Base-by-base conservation (phyloP, 768 basidiomycete species). In the Clitopilus passeckerianus region DNA sequence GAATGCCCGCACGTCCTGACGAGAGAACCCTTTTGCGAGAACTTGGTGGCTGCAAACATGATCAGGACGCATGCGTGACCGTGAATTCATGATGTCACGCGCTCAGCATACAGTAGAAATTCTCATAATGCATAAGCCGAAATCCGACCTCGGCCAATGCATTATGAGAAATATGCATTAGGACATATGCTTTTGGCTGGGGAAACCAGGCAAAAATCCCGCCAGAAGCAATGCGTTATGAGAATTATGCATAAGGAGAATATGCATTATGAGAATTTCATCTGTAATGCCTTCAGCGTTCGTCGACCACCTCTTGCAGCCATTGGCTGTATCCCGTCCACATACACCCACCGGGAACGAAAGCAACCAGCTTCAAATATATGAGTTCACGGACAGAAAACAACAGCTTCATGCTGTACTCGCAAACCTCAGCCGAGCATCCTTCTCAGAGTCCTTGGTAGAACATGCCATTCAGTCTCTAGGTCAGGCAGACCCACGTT, bases 211-310 rank as follows among this genome's bases (percentile, higher is more conserved):
- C n/a, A n/a, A n/a, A n/a, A n/a, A n/a, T n/a, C n/a, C n/a, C n/a
- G n/a, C n/a, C n/a, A n/a, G n/a, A n/a, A n/a, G n/a, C n/a, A n/a
- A n/a, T n/a, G n/a, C n/a, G n/a, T n/a, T n/a, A n/a, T n/a, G n/a
- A n/a, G n/a, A n/a, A n/a, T n/a, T n/a, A n/a, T n/a, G n/a, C n/a
- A n/a, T n/a, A n/a, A n/a, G n/a, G n/a, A n/a, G n/a, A n/a, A n/a
- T n/a, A n/a, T n/a, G n/a, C n/a, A n/a, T n/a, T n/a, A n/a, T n/a
- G n/a, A n/a, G n/a, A n/a, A n/a, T n/a, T n/a, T n/a, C n/a, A n/a
- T n/a, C n/a, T n/a, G n/a, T n/a, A 14, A 67, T 67, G 74, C 69
- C 74, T 54, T 77, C 79, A 41, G 70, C 74, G 44, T 79, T 80
- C 60, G 74, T 76, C 22, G 67, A 70, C 53, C 72, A 76, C 54